Evolutionary conservation across 331 rosid species (phyloP).

Genomic region (Saraca asoca): DNA sequence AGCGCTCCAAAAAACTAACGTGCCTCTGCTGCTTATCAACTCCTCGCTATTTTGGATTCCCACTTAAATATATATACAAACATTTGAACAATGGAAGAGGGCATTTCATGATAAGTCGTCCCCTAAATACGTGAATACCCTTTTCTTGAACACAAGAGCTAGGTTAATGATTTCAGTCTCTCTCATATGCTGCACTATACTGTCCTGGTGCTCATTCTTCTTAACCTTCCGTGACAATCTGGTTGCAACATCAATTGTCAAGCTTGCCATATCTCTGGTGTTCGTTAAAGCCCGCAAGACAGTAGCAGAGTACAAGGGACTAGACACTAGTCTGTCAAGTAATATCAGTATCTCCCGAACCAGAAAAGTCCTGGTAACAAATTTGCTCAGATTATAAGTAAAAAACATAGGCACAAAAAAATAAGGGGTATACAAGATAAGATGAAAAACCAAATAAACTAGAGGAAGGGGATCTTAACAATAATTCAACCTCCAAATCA

Average conservation of each 20-base stretch:
- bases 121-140: constrained; percentile 67
- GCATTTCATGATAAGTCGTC: constrained; percentile 37
- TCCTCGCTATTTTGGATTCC: neutral
- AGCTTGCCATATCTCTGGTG: constrained; percentile 71
- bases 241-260: constrained; percentile 66
- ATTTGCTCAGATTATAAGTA: constrained; percentile 27
- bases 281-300: constrained; percentile 53
- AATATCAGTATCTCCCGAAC: constrained; percentile 83
- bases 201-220: constrained; percentile 36
- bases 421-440: constrained; percentile 1
- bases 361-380: constrained; percentile 70
- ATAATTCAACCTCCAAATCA: constrained; percentile 11
- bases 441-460: neutral
- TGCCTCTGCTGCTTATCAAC: constrained; percentile 10
- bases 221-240: constrained; percentile 59
- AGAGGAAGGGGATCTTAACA: constrained; percentile 1
- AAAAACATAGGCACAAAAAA: constrained; percentile 14
- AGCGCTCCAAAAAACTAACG: constrained; percentile 15
- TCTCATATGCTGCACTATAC: constrained; percentile 50
- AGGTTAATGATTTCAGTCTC: constrained; percentile 71
- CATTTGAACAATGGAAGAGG: constrained; percentile 2
- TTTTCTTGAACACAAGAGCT: constrained; percentile 66
- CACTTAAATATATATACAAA: constrained; percentile 32
- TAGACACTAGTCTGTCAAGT: constrained; percentile 80
- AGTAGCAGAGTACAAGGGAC: constrained; percentile 57